Evolutionary conservation across 768 basidiomycete genomes (phyloP).

Genomic region (Lactarius sp.): DNA sequence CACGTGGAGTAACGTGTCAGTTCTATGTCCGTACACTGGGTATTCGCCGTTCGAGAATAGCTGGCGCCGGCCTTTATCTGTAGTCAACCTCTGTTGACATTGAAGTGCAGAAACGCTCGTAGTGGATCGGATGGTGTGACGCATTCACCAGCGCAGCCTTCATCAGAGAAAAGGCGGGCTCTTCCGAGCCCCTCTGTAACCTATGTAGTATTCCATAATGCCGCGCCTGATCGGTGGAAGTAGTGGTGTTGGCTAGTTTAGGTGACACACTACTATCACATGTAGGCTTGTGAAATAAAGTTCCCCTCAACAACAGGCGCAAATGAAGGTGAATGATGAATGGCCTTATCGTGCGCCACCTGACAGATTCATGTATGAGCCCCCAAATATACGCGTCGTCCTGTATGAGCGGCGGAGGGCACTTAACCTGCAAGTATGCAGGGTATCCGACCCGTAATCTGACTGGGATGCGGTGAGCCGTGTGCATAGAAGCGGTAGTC

Average conservation of each 20-base stretch:
- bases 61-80: not conserved
- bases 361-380: not conserved
- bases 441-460: not conserved
- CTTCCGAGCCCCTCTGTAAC: no score
- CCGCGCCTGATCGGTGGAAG: no score
- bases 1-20: not conserved
- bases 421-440: not conserved
- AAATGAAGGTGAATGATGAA: not conserved
- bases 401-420: not conserved
- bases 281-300: not conserved
- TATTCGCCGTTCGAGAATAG: not conserved
- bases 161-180: no score
- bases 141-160: no score
- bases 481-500: not conserved
- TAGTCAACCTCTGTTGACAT: not conserved
- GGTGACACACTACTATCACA: not conserved
- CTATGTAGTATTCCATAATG: no score
- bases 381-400: not conserved
- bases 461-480: not conserved
- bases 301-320: not conserved
- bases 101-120: not conserved
- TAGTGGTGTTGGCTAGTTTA: not conserved
- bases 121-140: not conserved
- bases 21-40: no score
- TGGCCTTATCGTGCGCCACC: not conserved